Percentiles rank a stretch among this genome's conserved stretches.
Evolutionary conservation across 1,284 basidiomycete species (phyloP).

Genomic region (Lignosus rhinocerotis): DNA sequence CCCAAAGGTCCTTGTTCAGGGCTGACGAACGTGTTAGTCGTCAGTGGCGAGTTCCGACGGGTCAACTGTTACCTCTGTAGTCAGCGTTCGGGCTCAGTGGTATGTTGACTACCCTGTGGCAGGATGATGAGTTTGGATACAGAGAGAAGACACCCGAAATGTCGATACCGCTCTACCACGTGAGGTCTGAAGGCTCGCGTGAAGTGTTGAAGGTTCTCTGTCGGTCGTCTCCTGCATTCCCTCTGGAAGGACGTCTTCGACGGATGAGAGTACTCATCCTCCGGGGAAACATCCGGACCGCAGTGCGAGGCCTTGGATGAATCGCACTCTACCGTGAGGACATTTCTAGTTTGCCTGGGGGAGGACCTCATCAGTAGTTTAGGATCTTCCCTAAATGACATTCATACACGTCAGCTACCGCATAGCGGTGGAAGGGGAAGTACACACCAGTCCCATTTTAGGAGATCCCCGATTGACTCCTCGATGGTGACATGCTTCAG

Average conservation of each 20-base stretch:
- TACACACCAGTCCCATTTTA: slow-evolving; percentile 66
- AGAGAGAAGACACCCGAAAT: not conserved
- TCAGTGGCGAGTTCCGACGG: not conserved
- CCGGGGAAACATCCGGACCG: not conserved
- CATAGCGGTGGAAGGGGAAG: not conserved
- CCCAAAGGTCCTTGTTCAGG: slow-evolving; percentile 36
- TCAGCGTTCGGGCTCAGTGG: slow-evolving; percentile 55
- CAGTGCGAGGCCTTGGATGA: slow-evolving; percentile 37
- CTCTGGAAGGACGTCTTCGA: slow-evolving; percentile 56
- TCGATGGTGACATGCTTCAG: slow-evolving; percentile 57
- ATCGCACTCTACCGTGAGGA: slow-evolving; percentile 40
- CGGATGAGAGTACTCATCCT: slow-evolving; percentile 32
- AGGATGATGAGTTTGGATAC: slow-evolving; percentile 36
- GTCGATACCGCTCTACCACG: slow-evolving; percentile 40
- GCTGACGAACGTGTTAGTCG: not conserved
- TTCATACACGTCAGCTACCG: no score
- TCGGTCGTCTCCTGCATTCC: slow-evolving; percentile 39
- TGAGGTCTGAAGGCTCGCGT: slow-evolving; percentile 40
- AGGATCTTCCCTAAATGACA: not conserved
- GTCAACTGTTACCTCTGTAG: slow-evolving; percentile 43
- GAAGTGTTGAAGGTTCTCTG: slow-evolving; percentile 52
- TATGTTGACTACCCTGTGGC: slow-evolving; percentile 39
- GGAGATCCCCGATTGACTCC: slow-evolving; percentile 71
- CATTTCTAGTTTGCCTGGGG: not conserved
- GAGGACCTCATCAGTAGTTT: not conserved